Percentiles rank a stretch among this genome's conserved stretches.
Evolutionary conservation across 257 asterid species (phyloP).

Genomic region (Nicotiana obtusifolia): DNA sequence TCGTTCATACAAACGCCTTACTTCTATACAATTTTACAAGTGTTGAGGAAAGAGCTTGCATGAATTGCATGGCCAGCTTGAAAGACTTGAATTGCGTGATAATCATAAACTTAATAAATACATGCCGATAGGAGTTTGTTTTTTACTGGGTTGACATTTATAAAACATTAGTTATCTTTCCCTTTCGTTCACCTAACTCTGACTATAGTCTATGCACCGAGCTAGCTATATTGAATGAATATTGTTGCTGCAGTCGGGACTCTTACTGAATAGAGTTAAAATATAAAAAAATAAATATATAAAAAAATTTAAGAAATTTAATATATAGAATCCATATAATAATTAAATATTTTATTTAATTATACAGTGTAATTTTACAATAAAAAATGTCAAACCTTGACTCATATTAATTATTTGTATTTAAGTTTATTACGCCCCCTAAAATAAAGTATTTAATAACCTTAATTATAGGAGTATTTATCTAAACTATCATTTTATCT

Average conservation of each 20-base stretch:
- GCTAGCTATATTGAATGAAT: background rate
- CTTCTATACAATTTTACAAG: background rate
- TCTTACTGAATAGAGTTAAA: too few relatives aligned
- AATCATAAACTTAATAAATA: constrained; percentile 1
- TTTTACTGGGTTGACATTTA: constrained; percentile 23
- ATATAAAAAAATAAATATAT: too few relatives aligned
- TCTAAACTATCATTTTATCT: too few relatives aligned
- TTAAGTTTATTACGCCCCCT: too few relatives aligned
- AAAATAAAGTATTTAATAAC: too few relatives aligned
- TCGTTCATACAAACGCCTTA: background rate
- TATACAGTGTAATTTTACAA: too few relatives aligned
- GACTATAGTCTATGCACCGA: background rate
- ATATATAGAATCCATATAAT: too few relatives aligned
- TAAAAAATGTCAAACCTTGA: too few relatives aligned
- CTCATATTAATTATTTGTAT: too few relatives aligned
- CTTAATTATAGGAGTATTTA: too few relatives aligned
- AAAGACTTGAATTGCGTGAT: constrained; percentile 19
- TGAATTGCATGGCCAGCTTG: constrained; percentile 28
- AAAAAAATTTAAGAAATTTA: too few relatives aligned
- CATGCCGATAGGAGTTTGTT: background rate
- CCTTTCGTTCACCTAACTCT: constrained; percentile 37
- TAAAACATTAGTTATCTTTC: constrained; percentile 19
- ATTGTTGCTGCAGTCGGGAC: constrained; percentile 29
- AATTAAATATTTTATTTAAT: too few relatives aligned
- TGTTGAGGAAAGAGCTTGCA: background rate